Evolutionary conservation across 371 early-diverging fungal species (phyloP).

Genomic region (Cladochytrium tenue): DNA sequence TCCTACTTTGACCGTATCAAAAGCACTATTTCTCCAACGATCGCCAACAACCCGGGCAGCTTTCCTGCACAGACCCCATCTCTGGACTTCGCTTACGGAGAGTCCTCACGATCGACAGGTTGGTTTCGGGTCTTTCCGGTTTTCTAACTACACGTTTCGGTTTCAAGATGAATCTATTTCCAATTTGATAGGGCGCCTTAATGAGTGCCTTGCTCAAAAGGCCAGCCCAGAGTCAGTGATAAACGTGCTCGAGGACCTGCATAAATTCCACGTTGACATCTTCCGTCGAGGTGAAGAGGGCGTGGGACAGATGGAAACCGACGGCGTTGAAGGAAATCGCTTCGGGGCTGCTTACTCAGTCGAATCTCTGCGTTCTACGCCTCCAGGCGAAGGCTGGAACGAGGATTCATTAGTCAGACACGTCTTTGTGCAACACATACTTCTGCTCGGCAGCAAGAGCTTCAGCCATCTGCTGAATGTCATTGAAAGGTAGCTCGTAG

Average conservation of each 20-base stretch:
- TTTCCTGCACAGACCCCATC: constrained; percentile 70
- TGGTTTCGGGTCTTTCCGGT: no score
- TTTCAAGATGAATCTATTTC: neutral
- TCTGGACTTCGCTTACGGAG: constrained; percentile 68
- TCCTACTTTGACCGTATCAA: constrained; percentile 88
- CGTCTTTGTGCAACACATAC: constrained; percentile 75
- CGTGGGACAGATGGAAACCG: no score
- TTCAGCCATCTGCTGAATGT: constrained; percentile 90
- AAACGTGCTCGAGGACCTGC: constrained; percentile 5
- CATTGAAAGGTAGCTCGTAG: constrained; percentile 68
- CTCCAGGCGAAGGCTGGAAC: constrained; percentile 12
- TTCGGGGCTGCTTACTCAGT: no score
- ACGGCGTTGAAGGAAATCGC: no score
- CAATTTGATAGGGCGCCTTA: constrained; percentile 2
- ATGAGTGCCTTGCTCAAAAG: constrained; percentile 3
- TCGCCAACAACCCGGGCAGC: constrained; percentile 38
- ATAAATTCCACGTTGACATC: neutral
- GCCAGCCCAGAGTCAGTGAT: constrained; percentile 3
- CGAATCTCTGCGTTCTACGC: no score
- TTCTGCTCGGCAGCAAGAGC: constrained; percentile 85
- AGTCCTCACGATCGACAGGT: neutral
- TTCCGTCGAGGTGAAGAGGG: no score
- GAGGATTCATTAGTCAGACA: constrained; percentile 45
- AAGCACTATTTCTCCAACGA: constrained; percentile 69
- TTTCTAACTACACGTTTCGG: no score